Conservation (phyloP, 805 yeast genomes). For the Schizosaccharomyces octosporus region DNA sequence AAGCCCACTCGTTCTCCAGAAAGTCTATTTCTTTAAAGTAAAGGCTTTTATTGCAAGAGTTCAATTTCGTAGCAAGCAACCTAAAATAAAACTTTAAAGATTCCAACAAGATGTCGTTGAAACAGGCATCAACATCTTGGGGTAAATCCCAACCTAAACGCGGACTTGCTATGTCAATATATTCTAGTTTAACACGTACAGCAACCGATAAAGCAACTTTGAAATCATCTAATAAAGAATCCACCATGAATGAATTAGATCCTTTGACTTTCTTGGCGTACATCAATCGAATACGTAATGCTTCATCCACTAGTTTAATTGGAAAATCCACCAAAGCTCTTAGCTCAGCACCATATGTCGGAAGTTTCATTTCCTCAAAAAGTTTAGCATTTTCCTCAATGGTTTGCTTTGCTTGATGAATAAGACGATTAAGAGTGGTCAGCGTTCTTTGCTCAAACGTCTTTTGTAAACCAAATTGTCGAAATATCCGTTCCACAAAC, state of each 20-base stretch:
- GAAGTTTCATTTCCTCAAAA: conserved; percentile 46
- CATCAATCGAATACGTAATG: conserved; percentile 43
- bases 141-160: conserved; percentile 49
- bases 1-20: conserved; percentile 57
- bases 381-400: conserved; percentile 34
- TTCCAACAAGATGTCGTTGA: conserved; percentile 43
- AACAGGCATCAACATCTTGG: conserved; percentile 35
- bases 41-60: conserved; percentile 44
- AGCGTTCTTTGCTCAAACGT: conserved; percentile 49
- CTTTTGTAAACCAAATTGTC: conserved; percentile 23
- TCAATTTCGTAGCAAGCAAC: conserved; percentile 49
- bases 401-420: conserved; percentile 54
- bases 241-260: conserved; percentile 89
- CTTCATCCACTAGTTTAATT: conserved; percentile 50
- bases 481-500: conserved; percentile 60
- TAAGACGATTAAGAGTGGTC: conserved; percentile 52
- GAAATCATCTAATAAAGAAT: conserved; percentile 74
- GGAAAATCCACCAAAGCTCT: conserved; percentile 53
- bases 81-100: conserved; percentile 51
- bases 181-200: conserved; percentile 44
- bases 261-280: conserved; percentile 58
- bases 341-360: conserved; percentile 42
- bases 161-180: conserved; percentile 27
- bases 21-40: conserved; percentile 70
- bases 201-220: conserved; percentile 53